phyloP scores from a whole-genome alignment of 2,329 filamentous ascomycete genomes.

The Beauveria medogensis region DNA sequence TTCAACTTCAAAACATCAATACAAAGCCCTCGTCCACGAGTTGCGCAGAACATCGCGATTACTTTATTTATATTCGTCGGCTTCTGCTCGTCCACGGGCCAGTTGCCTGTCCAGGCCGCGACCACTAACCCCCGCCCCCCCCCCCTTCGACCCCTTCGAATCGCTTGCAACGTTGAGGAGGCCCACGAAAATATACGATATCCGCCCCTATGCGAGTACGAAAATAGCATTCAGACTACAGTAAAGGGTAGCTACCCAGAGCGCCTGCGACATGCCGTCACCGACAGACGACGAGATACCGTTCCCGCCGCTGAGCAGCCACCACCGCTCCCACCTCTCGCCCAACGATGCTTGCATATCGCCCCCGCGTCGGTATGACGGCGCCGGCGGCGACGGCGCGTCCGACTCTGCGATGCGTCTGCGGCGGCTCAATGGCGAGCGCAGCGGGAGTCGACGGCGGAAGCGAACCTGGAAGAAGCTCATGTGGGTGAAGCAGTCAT shows the following conservation, averaged over 20 bases:
- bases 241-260: not conserved
- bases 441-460: constrained; percentile 58
- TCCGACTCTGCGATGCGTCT: constrained; percentile 25
- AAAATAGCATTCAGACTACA: too few relatives aligned
- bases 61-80: not conserved
- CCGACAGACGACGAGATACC: constrained; percentile 31
- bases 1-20: too few relatives aligned
- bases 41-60: too few relatives aligned
- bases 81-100: not conserved
- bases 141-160: not conserved
- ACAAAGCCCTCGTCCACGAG: too few relatives aligned
- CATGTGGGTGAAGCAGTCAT: constrained; percentile 95
- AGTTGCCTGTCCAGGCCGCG: not conserved
- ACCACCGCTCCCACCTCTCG: constrained; percentile 57
- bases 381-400: constrained; percentile 28
- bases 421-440: constrained; percentile 41
- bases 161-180: not conserved
- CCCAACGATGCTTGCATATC: constrained; percentile 78
- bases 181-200: not conserved
- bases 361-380: constrained; percentile 46
- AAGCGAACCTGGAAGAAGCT: constrained; percentile 87
- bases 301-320: constrained; percentile 25
- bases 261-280: constrained; percentile 23
- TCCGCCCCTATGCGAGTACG: not conserved
- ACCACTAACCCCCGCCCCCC: not conserved